phyloP scores from a whole-genome alignment of 2,329 filamentous ascomycete genomes.

The Fusarium haematococcum region DNA sequence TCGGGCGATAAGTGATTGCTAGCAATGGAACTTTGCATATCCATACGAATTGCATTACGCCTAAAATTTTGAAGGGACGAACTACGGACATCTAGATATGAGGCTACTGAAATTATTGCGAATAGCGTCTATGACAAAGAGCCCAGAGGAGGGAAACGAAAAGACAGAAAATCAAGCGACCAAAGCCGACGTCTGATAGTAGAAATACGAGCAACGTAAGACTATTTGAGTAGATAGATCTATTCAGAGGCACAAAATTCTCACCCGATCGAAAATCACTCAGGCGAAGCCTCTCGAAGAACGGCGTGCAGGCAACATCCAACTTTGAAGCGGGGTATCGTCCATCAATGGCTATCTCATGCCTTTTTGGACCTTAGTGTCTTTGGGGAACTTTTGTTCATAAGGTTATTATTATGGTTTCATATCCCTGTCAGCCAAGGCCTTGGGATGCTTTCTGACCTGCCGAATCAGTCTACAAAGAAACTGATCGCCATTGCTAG shows the following conservation, averaged over 20 bases:
- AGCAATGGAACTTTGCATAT: too few species aligned
- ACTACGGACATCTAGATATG: too few species aligned
- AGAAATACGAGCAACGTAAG: neutral
- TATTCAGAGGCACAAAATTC: neutral
- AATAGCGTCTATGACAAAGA: too few species aligned
- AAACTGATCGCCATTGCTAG: neutral
- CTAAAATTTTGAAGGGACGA: too few species aligned
- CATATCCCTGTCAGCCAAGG: constrained; percentile 21
- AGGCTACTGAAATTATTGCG: too few species aligned
- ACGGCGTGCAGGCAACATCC: neutral
- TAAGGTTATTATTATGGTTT: constrained; percentile 36
- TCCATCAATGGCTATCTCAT: constrained; percentile 1
- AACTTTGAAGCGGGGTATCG: neutral
- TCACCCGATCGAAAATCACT: neutral
- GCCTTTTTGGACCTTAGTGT: constrained; percentile 17
- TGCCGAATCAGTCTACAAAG: constrained; percentile 21
- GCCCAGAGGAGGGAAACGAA: too few species aligned
- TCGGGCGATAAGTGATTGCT: too few species aligned
- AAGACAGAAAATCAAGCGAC: too few species aligned
- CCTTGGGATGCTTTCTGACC: constrained; percentile 11
- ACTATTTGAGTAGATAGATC: neutral
- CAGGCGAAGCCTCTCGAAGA: neutral
- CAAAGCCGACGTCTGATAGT: too few species aligned
- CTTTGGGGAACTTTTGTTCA: constrained; percentile 29
- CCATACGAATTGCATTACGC: too few species aligned